Conservation (phyloP, 2,329 filamentous ascomycete species). For the Ramularia collo-cygni region DNA sequence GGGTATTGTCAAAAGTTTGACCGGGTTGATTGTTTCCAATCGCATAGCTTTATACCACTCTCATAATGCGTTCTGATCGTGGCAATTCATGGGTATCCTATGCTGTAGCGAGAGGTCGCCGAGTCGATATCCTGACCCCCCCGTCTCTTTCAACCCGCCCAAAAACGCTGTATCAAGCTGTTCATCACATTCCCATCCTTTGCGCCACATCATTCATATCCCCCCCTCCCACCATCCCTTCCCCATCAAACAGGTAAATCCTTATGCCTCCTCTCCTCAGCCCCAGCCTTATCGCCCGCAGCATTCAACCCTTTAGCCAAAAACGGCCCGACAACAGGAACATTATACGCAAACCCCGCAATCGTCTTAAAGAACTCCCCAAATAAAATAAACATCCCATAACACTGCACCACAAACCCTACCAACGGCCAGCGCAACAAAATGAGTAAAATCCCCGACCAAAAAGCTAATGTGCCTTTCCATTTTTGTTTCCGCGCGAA, state of each 20-base stretch:
- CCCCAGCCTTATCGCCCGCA: conserved; percentile 60
- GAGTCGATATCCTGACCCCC: not conserved
- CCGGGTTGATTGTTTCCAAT: too few relatives aligned
- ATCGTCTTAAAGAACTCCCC: conserved; percentile 95
- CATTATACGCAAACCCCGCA: conserved; percentile 73
- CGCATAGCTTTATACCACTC: too few relatives aligned
- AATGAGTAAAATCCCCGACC: conserved; percentile 74
- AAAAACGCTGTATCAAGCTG: too few relatives aligned
- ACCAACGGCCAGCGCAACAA: conserved; percentile 84
- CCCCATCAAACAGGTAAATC: conserved; percentile 64
- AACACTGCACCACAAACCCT: conserved; percentile 84
- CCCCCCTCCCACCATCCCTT: not conserved
- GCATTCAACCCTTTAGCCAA: conserved; percentile 68
- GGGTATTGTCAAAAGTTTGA: too few relatives aligned
- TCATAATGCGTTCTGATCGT: too few relatives aligned
- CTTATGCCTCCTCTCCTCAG: conserved; percentile 60
- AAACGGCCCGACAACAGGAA: conserved; percentile 81
- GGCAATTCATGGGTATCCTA: too few relatives aligned
- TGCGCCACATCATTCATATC: too few relatives aligned
- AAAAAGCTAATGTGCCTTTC: conserved; percentile 85
- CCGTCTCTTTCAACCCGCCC: not conserved
- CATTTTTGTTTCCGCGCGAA: conserved; percentile 91
- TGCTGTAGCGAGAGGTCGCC: too few relatives aligned
- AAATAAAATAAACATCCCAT: conserved; percentile 89
- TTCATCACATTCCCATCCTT: too few relatives aligned